Conservation (phyloP, 192 early-diverging fungal species). For the Ambispora gerdemannii region DNA sequence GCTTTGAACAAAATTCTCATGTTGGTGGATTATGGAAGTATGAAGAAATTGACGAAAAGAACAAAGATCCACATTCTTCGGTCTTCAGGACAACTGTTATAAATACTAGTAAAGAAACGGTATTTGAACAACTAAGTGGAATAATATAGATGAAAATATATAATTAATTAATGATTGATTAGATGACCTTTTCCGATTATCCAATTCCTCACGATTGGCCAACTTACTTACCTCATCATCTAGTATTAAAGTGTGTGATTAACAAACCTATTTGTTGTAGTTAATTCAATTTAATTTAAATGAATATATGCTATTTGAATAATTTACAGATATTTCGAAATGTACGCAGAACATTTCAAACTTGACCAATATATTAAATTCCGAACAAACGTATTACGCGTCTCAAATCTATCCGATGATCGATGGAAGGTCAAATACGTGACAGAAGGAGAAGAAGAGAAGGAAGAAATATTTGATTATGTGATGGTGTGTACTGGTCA, state of each 20-base stretch:
- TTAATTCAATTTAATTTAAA: not conserved
- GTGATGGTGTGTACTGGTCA: conserved; percentile 63
- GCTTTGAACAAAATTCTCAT: conserved; percentile 51
- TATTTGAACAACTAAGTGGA: not conserved
- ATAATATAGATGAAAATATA: not conserved
- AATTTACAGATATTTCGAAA: conserved; percentile 47
- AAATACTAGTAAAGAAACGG: conserved; percentile 54
- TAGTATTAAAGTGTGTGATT: conserved; percentile 42
- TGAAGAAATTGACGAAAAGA: conserved; percentile 44
- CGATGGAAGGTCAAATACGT: conserved; percentile 9
- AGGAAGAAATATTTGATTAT: conserved; percentile 57
- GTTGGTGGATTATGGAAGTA: conserved; percentile 60
- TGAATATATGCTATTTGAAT: not conserved
- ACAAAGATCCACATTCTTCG: conserved; percentile 49
- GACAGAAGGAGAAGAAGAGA: conserved; percentile 16
- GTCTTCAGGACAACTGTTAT: conserved; percentile 56
- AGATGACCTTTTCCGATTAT: conserved; percentile 52
- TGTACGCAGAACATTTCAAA: conserved; percentile 50
- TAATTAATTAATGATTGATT: not conserved
- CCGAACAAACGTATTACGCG: conserved; percentile 46
- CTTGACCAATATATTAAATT: conserved; percentile 53
- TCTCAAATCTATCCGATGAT: conserved; percentile 41
- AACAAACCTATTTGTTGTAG: not conserved
- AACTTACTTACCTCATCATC: conserved; percentile 47
- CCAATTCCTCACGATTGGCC: conserved; percentile 61